A percentile compares a stretch with the other conserved stretches of the same genome.
Evolutionary conservation across 768 basidiomycete species (phyloP).

Genomic region (Hericium erinaceus): DNA sequence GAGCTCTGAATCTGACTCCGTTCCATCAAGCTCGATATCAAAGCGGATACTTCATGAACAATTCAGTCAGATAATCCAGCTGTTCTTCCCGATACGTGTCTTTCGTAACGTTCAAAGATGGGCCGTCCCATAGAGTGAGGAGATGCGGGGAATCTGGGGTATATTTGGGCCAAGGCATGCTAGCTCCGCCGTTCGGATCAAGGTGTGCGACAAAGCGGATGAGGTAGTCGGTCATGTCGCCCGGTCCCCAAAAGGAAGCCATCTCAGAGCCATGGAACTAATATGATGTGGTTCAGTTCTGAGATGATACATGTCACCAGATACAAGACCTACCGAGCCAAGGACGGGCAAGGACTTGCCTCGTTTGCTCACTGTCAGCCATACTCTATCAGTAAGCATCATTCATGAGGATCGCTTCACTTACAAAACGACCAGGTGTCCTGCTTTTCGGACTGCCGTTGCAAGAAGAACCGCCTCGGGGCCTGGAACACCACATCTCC

Average conservation of each 20-base stretch:
- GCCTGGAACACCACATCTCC: conserved; percentile 21
- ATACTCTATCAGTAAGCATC: no score
- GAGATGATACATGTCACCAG: conserved; percentile 6
- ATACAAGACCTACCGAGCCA: neutral
- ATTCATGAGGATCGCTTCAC: conserved; percentile 2
- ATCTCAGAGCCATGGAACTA: conserved; percentile 11
- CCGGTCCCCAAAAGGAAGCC: conserved; percentile 3
- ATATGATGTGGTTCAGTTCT: conserved; percentile 1
- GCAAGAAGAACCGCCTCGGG: conserved; percentile 18
- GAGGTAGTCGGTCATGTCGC: conserved; percentile 14
- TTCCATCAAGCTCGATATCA: neutral
- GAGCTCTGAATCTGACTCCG: neutral
- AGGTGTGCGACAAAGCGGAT: conserved; percentile 19
- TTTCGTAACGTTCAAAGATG: conserved; percentile 9
- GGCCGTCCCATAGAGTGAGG: conserved; percentile 17
- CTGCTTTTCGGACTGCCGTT: conserved; percentile 13
- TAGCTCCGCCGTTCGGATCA: conserved; percentile 15
- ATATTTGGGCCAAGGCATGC: conserved; percentile 17
- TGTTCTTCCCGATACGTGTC: conserved; percentile 17
- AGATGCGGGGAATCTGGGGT: conserved; percentile 7
- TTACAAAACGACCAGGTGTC: conserved; percentile 10
- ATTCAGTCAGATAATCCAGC: neutral
- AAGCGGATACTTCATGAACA: no score
- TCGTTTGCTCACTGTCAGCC: neutral
- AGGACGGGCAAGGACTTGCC: neutral